Evolutionary conservation across 208 protist genomes (phyloP), one percentile per base, ranked within the genome.

Genomic region (Vickermania ingenoplastis): DNA sequence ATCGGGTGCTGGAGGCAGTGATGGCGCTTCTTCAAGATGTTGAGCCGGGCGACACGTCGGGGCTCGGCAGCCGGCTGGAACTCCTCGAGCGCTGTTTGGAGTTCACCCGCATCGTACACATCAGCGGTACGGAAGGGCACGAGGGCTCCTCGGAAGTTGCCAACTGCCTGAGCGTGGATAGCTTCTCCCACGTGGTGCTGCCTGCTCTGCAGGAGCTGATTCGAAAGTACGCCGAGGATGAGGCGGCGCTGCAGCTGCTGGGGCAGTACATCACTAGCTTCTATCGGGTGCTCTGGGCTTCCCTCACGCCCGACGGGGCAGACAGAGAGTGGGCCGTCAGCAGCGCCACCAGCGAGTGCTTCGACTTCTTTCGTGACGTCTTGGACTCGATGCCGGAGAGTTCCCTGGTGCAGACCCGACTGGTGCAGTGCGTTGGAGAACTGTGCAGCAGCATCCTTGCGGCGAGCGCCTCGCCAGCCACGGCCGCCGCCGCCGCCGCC

Each of bases 391-490:
- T 64, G 28, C 64, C 30, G 7, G 74, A 52, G 22, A 71, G 57
- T 2, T 11, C 65, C 21, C 67, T 86, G 14, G 74, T 89, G 21
- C 63, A 76, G 54, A 80, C 82, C 70, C 83, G 91, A 59, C 45
- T 89, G 23, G 66, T 95, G 49, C 81, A 91, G 57, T 75, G 72
- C 29, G 71, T 87, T 13, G 83, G 86, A 71, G 81, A 94, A 63
- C 55, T 94, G n/a, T 69, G 89, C 45, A 59, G 69, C 0, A 79
- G 79, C 45, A 86, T 69, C 2, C 62, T 87, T 3, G 11, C 1
- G 65, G n/a, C 51, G 58, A 11, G 27, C 27, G 4, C 48, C 61
- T 26, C 51, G 5, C 28, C 71, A 71, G 57, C 53, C 57, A 13
- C 61, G 14, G 17, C 29, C 29, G 45, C 41, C 52, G 7, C 64